A percentile compares a stretch with the other conserved stretches of the same genome.
Conservation (phyloP, 176 grass and related monocot species). For the Coix lacrymajobi region DNA sequence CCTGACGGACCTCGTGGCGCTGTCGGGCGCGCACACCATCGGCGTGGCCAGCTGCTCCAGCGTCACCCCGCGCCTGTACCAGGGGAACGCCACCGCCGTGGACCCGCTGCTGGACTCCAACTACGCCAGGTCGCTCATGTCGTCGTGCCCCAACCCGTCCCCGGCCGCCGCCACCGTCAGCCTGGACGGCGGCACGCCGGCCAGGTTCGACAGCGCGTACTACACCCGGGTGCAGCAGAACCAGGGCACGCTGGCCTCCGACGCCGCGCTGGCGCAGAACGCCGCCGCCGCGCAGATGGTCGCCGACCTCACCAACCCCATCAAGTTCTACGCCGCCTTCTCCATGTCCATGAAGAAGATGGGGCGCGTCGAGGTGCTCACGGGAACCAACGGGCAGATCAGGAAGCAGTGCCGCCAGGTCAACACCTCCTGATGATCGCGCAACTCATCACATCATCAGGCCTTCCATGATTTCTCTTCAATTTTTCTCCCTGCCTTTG, state of each 20-base stretch:
- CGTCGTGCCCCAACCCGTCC: conserved; percentile 28
- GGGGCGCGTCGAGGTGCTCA: conserved; percentile 53
- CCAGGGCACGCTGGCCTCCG: conserved; percentile 43
- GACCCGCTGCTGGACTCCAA: conserved; percentile 47
- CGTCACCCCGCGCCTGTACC: conserved; percentile 42
- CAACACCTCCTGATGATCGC: conserved; percentile 34
- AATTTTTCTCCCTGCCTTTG: neutral
- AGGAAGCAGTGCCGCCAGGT: conserved; percentile 48
- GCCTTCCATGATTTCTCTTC: neutral
- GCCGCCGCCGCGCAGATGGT: conserved; percentile 27
- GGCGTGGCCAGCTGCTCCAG: conserved; percentile 47
- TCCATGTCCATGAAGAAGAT: conserved; percentile 61
- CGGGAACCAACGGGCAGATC: conserved; percentile 29
- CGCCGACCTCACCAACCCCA: conserved; percentile 21
- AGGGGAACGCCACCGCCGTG: conserved; percentile 28
- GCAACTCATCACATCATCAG: neutral
- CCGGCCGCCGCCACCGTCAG: neutral
- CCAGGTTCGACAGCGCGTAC: conserved; percentile 44
- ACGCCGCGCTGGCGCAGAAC: conserved; percentile 53
- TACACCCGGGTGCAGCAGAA: conserved; percentile 30
- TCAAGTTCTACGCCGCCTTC: conserved; percentile 50
- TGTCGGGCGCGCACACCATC: conserved; percentile 58
- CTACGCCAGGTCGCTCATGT: conserved; percentile 41
- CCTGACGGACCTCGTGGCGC: conserved; percentile 43
- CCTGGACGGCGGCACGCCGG: conserved; percentile 32